Evolutionary conservation across 2,329 filamentous ascomycete species (phyloP).

Genomic region (Botryotinia globosa): DNA sequence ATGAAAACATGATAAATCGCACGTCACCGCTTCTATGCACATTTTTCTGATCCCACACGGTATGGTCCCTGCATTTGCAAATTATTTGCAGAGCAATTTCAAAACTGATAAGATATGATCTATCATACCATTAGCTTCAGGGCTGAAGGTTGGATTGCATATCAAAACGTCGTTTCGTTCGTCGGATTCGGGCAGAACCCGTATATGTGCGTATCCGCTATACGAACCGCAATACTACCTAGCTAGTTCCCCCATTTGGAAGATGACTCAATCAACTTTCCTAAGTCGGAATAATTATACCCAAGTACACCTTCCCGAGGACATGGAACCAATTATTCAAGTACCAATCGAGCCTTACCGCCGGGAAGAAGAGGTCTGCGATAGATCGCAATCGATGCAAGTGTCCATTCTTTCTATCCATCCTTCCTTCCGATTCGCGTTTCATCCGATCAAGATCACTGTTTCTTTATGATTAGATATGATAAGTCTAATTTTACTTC

Average conservation of each 20-base stretch:
- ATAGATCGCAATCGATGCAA: neutral
- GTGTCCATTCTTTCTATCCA: neutral
- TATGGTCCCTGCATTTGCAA: conserved; percentile 12
- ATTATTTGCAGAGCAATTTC: neutral
- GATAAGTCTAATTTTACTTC: neutral
- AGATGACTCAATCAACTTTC: neutral
- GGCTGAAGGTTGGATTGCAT: neutral
- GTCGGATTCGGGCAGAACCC: neutral
- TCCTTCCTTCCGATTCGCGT: neutral
- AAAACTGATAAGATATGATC: conserved; percentile 1
- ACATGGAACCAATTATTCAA: neutral
- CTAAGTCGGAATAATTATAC: neutral
- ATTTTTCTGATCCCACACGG: neutral
- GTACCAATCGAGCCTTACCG: neutral
- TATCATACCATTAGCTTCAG: neutral
- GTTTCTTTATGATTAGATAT: neutral
- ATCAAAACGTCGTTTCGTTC: neutral
- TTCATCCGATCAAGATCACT: neutral
- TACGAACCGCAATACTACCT: neutral
- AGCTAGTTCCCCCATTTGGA: neutral
- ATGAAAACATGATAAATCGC: neutral
- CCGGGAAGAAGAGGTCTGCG: neutral
- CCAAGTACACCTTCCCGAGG: neutral
- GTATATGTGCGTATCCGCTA: neutral
- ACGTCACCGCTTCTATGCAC: conserved; percentile 4